Evolutionary conservation across 495 filamentous ascomycete species (phyloP).

Genomic region (Rhizodiscina lignyota): DNA sequence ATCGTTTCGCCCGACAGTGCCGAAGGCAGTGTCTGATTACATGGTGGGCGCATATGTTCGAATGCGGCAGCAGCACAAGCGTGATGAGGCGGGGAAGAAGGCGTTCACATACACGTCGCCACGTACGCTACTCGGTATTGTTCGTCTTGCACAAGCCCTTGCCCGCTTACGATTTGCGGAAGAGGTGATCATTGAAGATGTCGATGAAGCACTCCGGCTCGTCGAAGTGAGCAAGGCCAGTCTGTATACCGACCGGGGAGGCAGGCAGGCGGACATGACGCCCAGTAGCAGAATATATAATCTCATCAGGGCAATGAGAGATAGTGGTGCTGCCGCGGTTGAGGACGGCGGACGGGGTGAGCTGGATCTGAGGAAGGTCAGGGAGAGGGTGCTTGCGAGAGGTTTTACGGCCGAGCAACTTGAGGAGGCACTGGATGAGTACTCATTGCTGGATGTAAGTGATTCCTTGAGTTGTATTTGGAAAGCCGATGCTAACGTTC

Average conservation of each 20-base stretch:
- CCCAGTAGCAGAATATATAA: slow-evolving; percentile 86
- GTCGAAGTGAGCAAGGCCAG: slow-evolving; percentile 84
- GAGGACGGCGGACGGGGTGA: slow-evolving; percentile 57
- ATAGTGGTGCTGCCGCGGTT: slow-evolving; percentile 61
- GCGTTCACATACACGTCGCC: slow-evolving; percentile 87
- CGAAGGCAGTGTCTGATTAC: slow-evolving; percentile 75
- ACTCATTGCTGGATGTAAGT: slow-evolving; percentile 75
- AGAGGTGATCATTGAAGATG: slow-evolving; percentile 74
- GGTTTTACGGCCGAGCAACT: slow-evolving; percentile 94
- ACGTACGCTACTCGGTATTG: slow-evolving; percentile 78
- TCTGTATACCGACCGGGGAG: slow-evolving; percentile 43
- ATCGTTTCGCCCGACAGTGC: slow-evolving; percentile 70
- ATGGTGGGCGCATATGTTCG: slow-evolving; percentile 91
- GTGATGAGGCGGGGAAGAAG: slow-evolving; percentile 72
- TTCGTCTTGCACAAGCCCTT: slow-evolving; percentile 90
- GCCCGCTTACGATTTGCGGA: slow-evolving; percentile 79
- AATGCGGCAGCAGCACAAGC: slow-evolving; percentile 74
- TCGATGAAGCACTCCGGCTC: slow-evolving; percentile 84
- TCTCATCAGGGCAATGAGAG: slow-evolving; percentile 69
- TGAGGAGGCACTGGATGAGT: slow-evolving; percentile 71
- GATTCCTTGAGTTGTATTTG: slow-evolving; percentile 9
- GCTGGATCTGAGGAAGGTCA: slow-evolving; percentile 68
- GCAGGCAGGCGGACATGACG: slow-evolving; percentile 48
- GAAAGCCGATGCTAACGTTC: slow-evolving; percentile 14
- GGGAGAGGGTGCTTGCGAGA: slow-evolving; percentile 83